Base-by-base conservation (phyloP, 768 basidiomycete genomes). In the Kwoniella heveanensis region DNA sequence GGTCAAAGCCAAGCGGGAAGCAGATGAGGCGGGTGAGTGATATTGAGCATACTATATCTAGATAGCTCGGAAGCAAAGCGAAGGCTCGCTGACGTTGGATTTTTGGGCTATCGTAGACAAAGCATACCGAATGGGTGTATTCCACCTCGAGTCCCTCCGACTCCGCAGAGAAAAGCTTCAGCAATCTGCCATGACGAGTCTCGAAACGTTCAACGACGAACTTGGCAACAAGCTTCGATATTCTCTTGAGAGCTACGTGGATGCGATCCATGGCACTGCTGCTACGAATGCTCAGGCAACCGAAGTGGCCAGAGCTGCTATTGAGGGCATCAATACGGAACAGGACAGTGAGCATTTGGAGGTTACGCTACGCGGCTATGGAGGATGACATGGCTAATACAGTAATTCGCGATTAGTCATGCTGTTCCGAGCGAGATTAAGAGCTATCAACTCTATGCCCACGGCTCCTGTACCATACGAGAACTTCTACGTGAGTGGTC, bases 131-230 rank as follows among this genome's bases (percentile, higher is more conserved):
- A 90, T 88, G 68, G 91, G 87, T 32, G 88, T 96, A 24, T 88
- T 95, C 79, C 90, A 91, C 88, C 81, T 92, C n/a, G 92, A 96
- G 82, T 93, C 92, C 0, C 83, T 95, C 37, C 83, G 93, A 36
- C 83, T 95, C 37, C 85, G 89, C 39, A 84, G 90, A 64, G 87
- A 88, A 6, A 95, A 92, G 79, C 90, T 88, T 39, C 79, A 94
- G 32, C 87, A 91, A 72, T 86, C 87, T 47, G 92, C 90, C 2
- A 90, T 89, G 72, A 90, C 86, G 91, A 93, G 90, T 73, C 77
- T 93, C 60, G 89, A 91, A 79, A 84, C 83, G 71, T 91, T 96
- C 76, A 83, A 88, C 7, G 84, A 85, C 60, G 92, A 95, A 72
- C 84, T 87, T 47, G 85, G 90, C 1, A 82, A 81, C 21, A 83